phyloP scores from a whole-genome alignment of 208 protist genomes.

The Borovskyia barvae region DNA sequence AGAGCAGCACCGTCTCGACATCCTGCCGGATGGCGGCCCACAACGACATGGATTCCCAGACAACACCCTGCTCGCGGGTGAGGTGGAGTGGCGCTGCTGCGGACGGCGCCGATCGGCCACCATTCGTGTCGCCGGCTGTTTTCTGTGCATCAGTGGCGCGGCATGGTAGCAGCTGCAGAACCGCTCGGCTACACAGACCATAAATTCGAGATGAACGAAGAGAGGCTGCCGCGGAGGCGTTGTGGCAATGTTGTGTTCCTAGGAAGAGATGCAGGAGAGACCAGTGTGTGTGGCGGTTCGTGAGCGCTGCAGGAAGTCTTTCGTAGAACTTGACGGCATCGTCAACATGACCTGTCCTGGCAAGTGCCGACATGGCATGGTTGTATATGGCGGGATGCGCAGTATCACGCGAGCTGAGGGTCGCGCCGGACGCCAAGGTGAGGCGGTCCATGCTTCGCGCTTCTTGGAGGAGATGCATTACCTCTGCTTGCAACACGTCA shows the following conservation, averaged over 20 bases:
- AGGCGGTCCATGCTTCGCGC: constrained; percentile 2
- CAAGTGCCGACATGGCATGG: constrained; percentile 38
- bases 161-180: constrained; percentile 9
- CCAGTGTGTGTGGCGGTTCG: constrained; percentile 34
- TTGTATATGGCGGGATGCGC: constrained; percentile 41
- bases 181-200: constrained; percentile 13
- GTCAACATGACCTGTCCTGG: constrained; percentile 18
- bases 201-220: no score
- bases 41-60: constrained; percentile 35
- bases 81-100: neutral
- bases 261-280: constrained; percentile 25
- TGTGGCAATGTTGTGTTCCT: constrained; percentile 3
- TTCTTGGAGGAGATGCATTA: neutral
- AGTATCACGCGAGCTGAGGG: constrained; percentile 11
- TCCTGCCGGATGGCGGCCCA: constrained; percentile 29
- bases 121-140: neutral
- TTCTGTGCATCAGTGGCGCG: neutral
- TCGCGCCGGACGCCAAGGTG: constrained; percentile 8
- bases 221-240: constrained; percentile 1
- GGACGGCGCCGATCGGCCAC: neutral
- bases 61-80: constrained; percentile 14
- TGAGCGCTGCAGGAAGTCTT: neutral
- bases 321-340: constrained; percentile 37
- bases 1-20: constrained; percentile 19
- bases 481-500: neutral